Evolutionary conservation across 2,329 filamentous ascomycete genomes (phyloP), one percentile per base, ranked within the genome.

Genomic region (Colletotrichum falcatum): DNA sequence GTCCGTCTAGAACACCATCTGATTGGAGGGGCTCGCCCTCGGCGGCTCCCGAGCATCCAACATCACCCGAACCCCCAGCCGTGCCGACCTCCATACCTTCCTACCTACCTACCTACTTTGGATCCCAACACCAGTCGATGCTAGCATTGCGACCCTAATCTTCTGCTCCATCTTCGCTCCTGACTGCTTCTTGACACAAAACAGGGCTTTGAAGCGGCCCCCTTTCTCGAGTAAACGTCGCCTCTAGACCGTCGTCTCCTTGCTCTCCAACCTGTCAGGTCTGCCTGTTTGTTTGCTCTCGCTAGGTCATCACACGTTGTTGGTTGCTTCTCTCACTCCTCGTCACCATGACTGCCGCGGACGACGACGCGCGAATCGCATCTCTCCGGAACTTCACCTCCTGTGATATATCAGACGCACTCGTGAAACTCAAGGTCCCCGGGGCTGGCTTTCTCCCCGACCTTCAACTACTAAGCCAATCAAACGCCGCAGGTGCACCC

Each of bases 351-450:
- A 54, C 62, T 28, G 48, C 55, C n/a, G 18, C 70, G 33, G 73
- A 76, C 49, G 73, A 76, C 53, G 73, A 76, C 39, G 74, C 77
- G 33, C 66, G 61, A 37, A 65, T 73, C 55, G 37, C 49, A n/a
- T 56, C 71, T 44, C 80, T 83, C 30, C 75, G 74, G 67, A 74
- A 78, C 46, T 85, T 85, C 74, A 81, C 80, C 23, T 83, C 85
- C 46, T 87, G 85, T 78, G 85, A 93, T 84, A 83, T 94, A 71
- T 92, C 92, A 14, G 92, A 94, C 78, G 91, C 91, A 7, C 85
- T 94, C 2, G 84, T 93, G 65, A 92, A 91, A 76, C 84, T 94
- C 58, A 87, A 91, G 70, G 86, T 91, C 11, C 85, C 90, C 14
- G 86, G 87, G 56, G 91, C 90, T 33, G 92, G 92, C 64, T 90